Evolutionary conservation across 2,329 filamentous ascomycete species (phyloP).

Genomic region (Moelleriella libera): DNA sequence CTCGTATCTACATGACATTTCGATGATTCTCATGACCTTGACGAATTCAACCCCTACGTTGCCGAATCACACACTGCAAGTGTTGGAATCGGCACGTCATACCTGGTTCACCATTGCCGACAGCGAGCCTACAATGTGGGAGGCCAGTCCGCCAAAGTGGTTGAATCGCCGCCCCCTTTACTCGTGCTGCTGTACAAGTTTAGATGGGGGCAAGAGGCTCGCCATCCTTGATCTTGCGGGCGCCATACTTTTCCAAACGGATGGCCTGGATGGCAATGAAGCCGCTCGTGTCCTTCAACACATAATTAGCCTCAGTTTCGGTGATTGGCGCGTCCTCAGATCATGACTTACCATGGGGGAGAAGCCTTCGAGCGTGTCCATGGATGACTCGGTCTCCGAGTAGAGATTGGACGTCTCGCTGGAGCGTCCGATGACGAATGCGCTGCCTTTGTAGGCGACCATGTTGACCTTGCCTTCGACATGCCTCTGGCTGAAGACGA

Average conservation of each 20-base stretch:
- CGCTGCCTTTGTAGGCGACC: slow-evolving; percentile 31
- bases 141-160: too few relatives aligned
- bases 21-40: too few relatives aligned
- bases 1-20: too few relatives aligned
- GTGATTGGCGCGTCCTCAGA: too few relatives aligned
- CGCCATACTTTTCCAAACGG: neutral
- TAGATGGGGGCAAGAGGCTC: neutral
- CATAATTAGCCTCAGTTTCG: neutral
- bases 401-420: slow-evolving; percentile 35
- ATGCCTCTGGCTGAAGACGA: slow-evolving; percentile 43
- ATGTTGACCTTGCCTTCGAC: slow-evolving; percentile 17
- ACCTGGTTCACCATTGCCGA: too few relatives aligned
- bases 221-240: neutral
- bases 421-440: slow-evolving; percentile 30
- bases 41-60: too few relatives aligned
- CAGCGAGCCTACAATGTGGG: too few relatives aligned
- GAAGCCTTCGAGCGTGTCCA: slow-evolving; percentile 23
- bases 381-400: slow-evolving; percentile 30
- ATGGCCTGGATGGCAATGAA: slow-evolving; percentile 60
- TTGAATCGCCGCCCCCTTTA: too few relatives aligned
- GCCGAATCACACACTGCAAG: too few relatives aligned
- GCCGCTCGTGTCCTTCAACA: slow-evolving; percentile 39
- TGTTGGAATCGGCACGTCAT: too few relatives aligned
- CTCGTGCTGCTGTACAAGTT: too few relatives aligned
- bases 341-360: slow-evolving; percentile 7